Conservation (phyloP, 805 yeast species). For the Yarrowia phangngaensis region DNA sequence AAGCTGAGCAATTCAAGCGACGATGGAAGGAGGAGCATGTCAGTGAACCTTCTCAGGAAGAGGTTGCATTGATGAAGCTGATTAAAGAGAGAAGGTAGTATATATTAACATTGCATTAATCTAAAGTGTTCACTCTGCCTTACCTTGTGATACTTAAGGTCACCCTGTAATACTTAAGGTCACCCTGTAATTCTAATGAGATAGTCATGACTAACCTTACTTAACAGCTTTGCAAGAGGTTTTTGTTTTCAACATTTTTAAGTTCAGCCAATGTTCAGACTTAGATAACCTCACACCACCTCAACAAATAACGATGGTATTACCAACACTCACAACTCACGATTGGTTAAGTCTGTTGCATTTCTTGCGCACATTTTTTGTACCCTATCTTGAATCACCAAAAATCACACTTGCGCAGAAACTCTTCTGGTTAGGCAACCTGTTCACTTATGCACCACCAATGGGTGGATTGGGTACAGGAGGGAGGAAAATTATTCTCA, state of each 20-base stretch:
- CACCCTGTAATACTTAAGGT: too few species aligned
- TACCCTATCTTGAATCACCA: neutral
- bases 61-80: conserved; percentile 31
- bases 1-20: conserved; percentile 41
- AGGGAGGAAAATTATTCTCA: conserved; percentile 8
- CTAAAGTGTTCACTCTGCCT: neutral
- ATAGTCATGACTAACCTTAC: too few species aligned
- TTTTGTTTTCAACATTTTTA: too few species aligned
- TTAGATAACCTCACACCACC: neutral
- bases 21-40: conserved; percentile 42
- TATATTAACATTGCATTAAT: conserved; percentile 16
- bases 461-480: conserved; percentile 17
- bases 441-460: conserved; percentile 20
- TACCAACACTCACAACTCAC: conserved; percentile 6
- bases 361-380: conserved; percentile 4
- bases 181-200: too few species aligned
- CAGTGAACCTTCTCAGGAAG: conserved; percentile 35
- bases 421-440: conserved; percentile 19
- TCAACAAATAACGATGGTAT: neutral
- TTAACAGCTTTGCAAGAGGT: too few species aligned
- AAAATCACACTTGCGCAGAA: neutral
- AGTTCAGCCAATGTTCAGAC: too few species aligned
- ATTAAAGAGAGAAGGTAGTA: conserved; percentile 27
- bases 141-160: too few species aligned
- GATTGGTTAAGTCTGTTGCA: conserved; percentile 16